Base-by-base conservation (phyloP, 106 monocot species). In the Dioscorea zingiberensis region DNA sequence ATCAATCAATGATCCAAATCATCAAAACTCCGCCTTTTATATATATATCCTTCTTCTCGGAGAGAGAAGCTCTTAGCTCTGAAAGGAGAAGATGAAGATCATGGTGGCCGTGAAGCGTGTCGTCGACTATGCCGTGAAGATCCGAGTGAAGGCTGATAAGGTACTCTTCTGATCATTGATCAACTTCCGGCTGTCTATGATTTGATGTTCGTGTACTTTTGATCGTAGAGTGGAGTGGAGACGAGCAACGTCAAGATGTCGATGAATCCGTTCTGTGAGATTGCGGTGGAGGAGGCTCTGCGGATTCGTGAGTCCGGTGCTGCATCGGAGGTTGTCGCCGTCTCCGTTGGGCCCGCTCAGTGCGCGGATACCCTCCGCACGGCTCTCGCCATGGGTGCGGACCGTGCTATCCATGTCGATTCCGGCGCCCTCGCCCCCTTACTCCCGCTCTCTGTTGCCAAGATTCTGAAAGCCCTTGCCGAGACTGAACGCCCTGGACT, bases 221-320 rank as follows among this genome's bases (percentile, higher is more conserved):
- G 38, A 38, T 38, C 38, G 38, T 72, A 90, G 88, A 86, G 64
- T 18, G 97, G 92, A 27, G 97, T 98, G 55, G 97, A 98, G 76
- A 88, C 84, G 65, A 76, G 48, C 77, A 98, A 92, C 69, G 92
- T 92, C 22, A 98, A 98, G 84, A 98, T 98, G 97, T 98, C 97
- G 66, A 98, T 98, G 92, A 98, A 98, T 68, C 97, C 97, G 6
- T 98, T 98, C 80, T 98, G 92, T 77, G 97, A 98, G 84, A 98
- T 98, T 63, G 97, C 92, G n/a, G 55, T 98, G 28, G 97, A 98
- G 63, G 88, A 98, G 77, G 97, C 97, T 27, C 88, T 98, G 29
- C 80, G 92, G 62, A 75, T 92, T 59, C 64, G 74, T 21, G 92
- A 92, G 55, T 74, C 86, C 24, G 88, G 92, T 56, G 78, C 73